Evolutionary conservation across 2,329 filamentous ascomycete genomes (phyloP), one percentile per base, ranked within the genome.

Genomic region (Fusarium phyllophilum): DNA sequence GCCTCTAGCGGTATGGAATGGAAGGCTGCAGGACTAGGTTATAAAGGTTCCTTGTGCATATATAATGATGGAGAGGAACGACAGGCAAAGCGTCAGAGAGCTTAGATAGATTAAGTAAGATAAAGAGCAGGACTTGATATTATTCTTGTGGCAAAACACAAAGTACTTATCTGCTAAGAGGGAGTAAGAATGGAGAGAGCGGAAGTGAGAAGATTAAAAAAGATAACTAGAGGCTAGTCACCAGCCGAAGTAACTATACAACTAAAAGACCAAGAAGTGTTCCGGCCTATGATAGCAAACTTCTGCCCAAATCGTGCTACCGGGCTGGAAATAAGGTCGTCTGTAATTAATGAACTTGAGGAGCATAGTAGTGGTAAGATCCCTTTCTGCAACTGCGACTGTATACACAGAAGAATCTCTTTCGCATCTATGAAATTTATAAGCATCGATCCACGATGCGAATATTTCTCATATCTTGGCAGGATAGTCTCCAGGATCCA

Each of bases 1-100:
- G 24, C 44, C 9, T 1, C 24, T 0, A 46, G 44, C 0, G 22
- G 5, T 0, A 29, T 0, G 4, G 18, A 29, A 13, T 18, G n/a
- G n/a, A 24, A 5, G 6, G 5, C 7, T 44, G 7, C 15, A 26
- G 18, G 2, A 26, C 3, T 0, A 5, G 17, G 11, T 12, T 12
- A 3, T 5, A 0, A 18, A 0, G 13, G 0, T 18, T 18, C 17
- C 15, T 12, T 18, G 11, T 6, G 10, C 5, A 18, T 6, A 26
- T 10, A 26, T 13, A 3, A 5, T 0, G 10, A 1, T 18, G 17
- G 17, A 44, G 10, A 44, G 0, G n/a, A 3, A 44, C 42, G 11
- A 18, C 10, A 0, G n/a, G n/a, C 42, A 24, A 44, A 44, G 10
- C n/a, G n/a, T 5, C n/a, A 5, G 0, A 44, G 11, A 44, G 11